phyloP scores from a whole-genome alignment of 2,329 filamentous ascomycete species.

The Periconia sp. region DNA sequence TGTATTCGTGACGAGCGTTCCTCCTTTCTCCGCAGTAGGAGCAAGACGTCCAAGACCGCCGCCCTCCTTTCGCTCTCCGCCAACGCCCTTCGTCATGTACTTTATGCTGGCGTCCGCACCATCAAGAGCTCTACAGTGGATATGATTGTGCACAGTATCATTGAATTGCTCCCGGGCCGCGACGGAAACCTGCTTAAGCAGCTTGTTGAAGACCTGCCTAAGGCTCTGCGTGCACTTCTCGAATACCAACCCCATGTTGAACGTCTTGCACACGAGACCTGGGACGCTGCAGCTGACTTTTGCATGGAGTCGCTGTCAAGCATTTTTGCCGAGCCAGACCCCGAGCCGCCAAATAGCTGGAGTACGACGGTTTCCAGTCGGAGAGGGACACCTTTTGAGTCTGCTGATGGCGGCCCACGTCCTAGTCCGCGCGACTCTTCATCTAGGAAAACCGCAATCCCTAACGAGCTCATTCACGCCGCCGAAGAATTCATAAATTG shows the following conservation, averaged over 20 bases:
- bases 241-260: slow-evolving; percentile 79
- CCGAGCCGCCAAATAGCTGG: slow-evolving; percentile 32
- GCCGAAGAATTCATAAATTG: slow-evolving; percentile 62
- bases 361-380: slow-evolving; percentile 36
- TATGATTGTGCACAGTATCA: slow-evolving; percentile 80
- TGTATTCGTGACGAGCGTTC: slow-evolving; percentile 72
- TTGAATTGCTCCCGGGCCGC: slow-evolving; percentile 69
- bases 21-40: slow-evolving; percentile 59
- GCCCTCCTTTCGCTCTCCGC: slow-evolving; percentile 72
- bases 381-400: slow-evolving; percentile 38
- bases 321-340: slow-evolving; percentile 31
- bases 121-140: slow-evolving; percentile 80
- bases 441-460: slow-evolving; percentile 21
- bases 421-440: slow-evolving; percentile 30
- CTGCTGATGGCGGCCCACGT: slow-evolving; percentile 29
- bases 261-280: slow-evolving; percentile 71
- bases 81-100: slow-evolving; percentile 71
- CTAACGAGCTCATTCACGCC: slow-evolving; percentile 30
- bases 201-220: slow-evolving; percentile 78
- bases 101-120: slow-evolving; percentile 71
- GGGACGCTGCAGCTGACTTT: slow-evolving; percentile 74
- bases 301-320: slow-evolving; percentile 67
- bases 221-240: slow-evolving; percentile 73
- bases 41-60: slow-evolving; percentile 41
- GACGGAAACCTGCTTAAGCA: slow-evolving; percentile 71